phyloP scores from a whole-genome alignment of 768 basidiomycete genomes.

The Coprinopsis marcescibilis region DNA sequence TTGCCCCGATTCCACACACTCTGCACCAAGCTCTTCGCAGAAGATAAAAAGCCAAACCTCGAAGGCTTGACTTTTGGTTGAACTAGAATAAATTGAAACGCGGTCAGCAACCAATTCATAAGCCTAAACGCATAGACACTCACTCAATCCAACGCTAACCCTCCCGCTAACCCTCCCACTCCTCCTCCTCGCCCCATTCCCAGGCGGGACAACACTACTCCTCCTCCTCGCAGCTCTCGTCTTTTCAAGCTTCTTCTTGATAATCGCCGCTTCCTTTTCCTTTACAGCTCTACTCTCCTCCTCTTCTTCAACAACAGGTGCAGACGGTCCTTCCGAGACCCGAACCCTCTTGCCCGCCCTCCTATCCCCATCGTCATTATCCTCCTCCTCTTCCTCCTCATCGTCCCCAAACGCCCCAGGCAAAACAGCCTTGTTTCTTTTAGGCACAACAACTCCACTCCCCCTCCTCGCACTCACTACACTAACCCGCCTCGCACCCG shows the following conservation, averaged over 20 bases:
- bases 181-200: conserved; percentile 23
- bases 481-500: too few relatives aligned
- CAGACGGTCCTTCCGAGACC: conserved; percentile 19
- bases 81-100: conserved; percentile 17
- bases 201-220: conserved; percentile 56
- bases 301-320: conserved; percentile 27
- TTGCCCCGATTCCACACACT: conserved; percentile 68
- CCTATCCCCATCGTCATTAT: conserved; percentile 22
- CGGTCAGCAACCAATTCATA: conserved; percentile 4
- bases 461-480: too few relatives aligned
- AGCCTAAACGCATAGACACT: conserved; percentile 14
- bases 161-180: conserved; percentile 36
- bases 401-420: conserved; percentile 57
- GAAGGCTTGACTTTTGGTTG: conserved; percentile 44
- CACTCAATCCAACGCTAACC: conserved; percentile 20
- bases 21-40: conserved; percentile 64
- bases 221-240: conserved; percentile 67
- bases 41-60: conserved; percentile 66
- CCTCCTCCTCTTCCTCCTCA: conserved; percentile 33
- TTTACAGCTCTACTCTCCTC: conserved; percentile 40
- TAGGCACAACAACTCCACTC: too few relatives aligned
- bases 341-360: conserved; percentile 29
- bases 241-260: conserved; percentile 58
- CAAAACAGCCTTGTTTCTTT: conserved; percentile 36
- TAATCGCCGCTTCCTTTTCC: conserved; percentile 50